Percentiles rank a stretch among this genome's conserved stretches.
These are phyloP conservation scores for Austropuccinia psidii DNA, from an alignment of 1,284 basidiomycete genomes.

Conservation along the genomic window DNA sequence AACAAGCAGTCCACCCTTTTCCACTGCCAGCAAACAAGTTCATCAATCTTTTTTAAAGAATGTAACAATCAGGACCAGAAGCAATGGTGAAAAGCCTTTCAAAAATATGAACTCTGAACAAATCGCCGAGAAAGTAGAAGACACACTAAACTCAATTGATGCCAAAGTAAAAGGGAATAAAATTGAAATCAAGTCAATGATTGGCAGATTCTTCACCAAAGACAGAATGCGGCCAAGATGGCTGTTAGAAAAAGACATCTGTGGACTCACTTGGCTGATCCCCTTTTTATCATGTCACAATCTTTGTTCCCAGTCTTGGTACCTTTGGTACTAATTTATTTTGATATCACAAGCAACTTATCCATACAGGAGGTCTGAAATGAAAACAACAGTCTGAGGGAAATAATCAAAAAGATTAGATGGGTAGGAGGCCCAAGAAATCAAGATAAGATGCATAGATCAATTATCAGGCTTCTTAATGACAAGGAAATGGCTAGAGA, in stretches of 20 bases:
- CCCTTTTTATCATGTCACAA: not conserved
- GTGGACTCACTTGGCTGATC: not conserved
- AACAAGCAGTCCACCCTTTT: too few relatives aligned
- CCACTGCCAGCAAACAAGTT: too few relatives aligned
- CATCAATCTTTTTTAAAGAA: too few relatives aligned
- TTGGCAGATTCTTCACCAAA: not conserved
- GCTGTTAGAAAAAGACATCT: not conserved
- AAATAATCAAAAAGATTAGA: conserved; percentile 1
- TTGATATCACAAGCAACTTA: not conserved
- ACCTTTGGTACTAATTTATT: not conserved
- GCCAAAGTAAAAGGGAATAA: too few relatives aligned
- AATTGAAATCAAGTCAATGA: too few relatives aligned
- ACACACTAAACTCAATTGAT: too few relatives aligned
- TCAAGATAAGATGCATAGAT: not conserved
- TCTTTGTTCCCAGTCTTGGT: not conserved
- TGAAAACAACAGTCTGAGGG: not conserved
- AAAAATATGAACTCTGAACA: too few relatives aligned
- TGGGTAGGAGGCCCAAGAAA: not conserved
- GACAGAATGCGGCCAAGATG: not conserved
- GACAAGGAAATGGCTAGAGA: not conserved
- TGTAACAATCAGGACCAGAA: too few relatives aligned
- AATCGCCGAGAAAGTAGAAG: too few relatives aligned
- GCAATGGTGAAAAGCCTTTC: too few relatives aligned
- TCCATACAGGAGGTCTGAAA: not conserved
- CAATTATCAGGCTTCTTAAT: not conserved